These are phyloP conservation scores for Kluyveromyces dobzhanskii DNA, from an alignment of 805 yeast species.

Conservation along the genomic window DNA sequence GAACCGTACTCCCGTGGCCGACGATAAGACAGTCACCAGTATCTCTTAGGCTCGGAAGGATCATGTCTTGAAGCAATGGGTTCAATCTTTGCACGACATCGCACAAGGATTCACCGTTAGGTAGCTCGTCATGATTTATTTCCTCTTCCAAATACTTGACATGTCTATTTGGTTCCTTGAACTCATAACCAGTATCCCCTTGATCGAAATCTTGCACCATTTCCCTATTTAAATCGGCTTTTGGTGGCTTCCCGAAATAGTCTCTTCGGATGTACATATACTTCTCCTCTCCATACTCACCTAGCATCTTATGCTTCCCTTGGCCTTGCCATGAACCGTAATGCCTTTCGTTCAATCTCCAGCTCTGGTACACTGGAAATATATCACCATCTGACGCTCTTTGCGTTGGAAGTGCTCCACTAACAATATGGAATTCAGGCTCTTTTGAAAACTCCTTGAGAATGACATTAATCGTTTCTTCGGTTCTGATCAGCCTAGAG, in stretches of 20 bases:
- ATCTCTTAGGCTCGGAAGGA: constrained; percentile 37
- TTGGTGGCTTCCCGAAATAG: constrained; percentile 63
- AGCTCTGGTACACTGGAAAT: constrained; percentile 51
- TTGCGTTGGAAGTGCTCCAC: constrained; percentile 9
- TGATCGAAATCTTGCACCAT: constrained; percentile 33
- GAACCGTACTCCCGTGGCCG: constrained; percentile 76
- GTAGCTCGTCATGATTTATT: constrained; percentile 37
- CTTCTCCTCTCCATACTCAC: constrained; percentile 60
- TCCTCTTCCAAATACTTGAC: constrained; percentile 30
- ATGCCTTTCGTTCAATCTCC: constrained; percentile 81
- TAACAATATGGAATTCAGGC: constrained; percentile 15
- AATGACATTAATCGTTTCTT: constrained; percentile 65
- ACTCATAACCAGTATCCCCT: constrained; percentile 27
- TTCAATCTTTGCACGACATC: constrained; percentile 62
- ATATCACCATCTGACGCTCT: constrained; percentile 34
- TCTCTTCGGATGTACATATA: constrained; percentile 78
- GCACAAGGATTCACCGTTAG: constrained; percentile 64
- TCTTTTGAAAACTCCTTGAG: constrained; percentile 37
- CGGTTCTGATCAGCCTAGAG: constrained; percentile 64
- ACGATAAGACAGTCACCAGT: constrained; percentile 53
- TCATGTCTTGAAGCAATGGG: constrained; percentile 47
- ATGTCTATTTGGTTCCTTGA: constrained; percentile 30
- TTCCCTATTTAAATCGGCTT: constrained; percentile 27
- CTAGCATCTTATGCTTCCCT: constrained; percentile 57
- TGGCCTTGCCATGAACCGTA: constrained; percentile 78